Evolutionary conservation across 352 stramenopile genomes (phyloP).

Genomic region (Phytophthora ramorum): DNA sequence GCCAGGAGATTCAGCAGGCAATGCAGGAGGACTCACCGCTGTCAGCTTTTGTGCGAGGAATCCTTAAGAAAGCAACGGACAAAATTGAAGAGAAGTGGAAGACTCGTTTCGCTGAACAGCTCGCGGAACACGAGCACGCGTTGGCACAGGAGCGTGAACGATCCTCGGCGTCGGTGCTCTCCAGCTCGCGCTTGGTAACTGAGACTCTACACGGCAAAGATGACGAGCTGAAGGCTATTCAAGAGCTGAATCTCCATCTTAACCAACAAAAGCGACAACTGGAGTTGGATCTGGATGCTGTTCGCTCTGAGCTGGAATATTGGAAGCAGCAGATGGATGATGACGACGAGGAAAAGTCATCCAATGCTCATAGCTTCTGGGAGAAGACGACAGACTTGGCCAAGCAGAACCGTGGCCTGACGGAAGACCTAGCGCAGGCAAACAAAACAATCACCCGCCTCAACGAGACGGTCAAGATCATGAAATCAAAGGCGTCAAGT

Average conservation of each 20-base stretch:
- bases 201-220: slow-evolving; percentile 82
- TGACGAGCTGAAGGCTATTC: slow-evolving; percentile 75
- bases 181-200: slow-evolving; percentile 69
- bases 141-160: slow-evolving; percentile 71
- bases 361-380: slow-evolving; percentile 81
- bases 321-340: slow-evolving; percentile 76
- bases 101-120: slow-evolving; percentile 69
- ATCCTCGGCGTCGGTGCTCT: slow-evolving; percentile 67
- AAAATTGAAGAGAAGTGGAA: slow-evolving; percentile 89
- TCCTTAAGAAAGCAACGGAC: slow-evolving; percentile 78
- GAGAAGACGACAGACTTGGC: slow-evolving; percentile 88
- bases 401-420: slow-evolving; percentile 79
- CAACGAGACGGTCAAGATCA: slow-evolving; percentile 70
- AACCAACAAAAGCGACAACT: slow-evolving; percentile 74
- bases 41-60: slow-evolving; percentile 75
- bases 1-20: slow-evolving; percentile 43
- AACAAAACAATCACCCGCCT: slow-evolving; percentile 73
- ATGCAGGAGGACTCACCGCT: slow-evolving; percentile 72
- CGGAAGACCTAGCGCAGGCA: slow-evolving; percentile 69
- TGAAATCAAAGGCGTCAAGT: slow-evolving; percentile 57
- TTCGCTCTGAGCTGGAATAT: slow-evolving; percentile 72
- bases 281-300: slow-evolving; percentile 71
- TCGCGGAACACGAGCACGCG: slow-evolving; percentile 72
- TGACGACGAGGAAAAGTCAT: slow-evolving; percentile 75
- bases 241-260: slow-evolving; percentile 68